Evolutionary conservation across 768 basidiomycete species (phyloP), one percentile per base, ranked within the genome.

Genomic region (Hygrocybe coccinea): DNA sequence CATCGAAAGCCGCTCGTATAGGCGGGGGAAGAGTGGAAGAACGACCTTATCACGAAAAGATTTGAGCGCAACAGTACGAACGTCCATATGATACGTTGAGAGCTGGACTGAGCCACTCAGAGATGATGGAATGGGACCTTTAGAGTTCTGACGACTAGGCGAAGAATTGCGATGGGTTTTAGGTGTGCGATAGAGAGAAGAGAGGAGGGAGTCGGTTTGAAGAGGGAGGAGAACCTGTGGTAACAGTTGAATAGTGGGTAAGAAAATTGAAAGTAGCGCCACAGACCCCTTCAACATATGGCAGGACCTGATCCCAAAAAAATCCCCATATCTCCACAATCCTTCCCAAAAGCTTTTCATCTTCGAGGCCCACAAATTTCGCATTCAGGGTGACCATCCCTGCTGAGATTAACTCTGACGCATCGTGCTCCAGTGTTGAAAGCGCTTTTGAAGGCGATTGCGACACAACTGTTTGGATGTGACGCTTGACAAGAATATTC

Each of bases 381-480:
- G 91, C 84, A 61, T 91, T 93, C 22, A 97, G 77, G 2, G 93
- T 97, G 50, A 93, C 81, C 91, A 95, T 97, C 10, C 94, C 94
- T 1, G 84, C 79, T 1, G 83, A 82, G 52, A 95, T 88, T 46
- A 97, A 78, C 58, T 94, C 93, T 17, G 82, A 77, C 0, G 92
- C 82, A 69, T 95, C 92, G 52, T 79, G 73, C 55, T 90, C 88
- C 10, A 97, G 79, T 7, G 82, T 81, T 0, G 80, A 72, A 38
- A 97, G 70, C 5, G 91, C 87, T 58, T 81, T 86, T 2, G 87
- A 80, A 0, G 90, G 90, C 1, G 84, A 79, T 5, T 84, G 80
- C 21, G 90, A 82, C 2, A 93, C 78, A 5, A 86, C 84, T 7
- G 81, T 73, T 54, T 83, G 79, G 57, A 95, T 88, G 62, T 95